These are phyloP conservation scores for Phaeodactylum tricornutum DNA, from an alignment of 108 stramenopile species.

Conservation along the genomic window DNA sequence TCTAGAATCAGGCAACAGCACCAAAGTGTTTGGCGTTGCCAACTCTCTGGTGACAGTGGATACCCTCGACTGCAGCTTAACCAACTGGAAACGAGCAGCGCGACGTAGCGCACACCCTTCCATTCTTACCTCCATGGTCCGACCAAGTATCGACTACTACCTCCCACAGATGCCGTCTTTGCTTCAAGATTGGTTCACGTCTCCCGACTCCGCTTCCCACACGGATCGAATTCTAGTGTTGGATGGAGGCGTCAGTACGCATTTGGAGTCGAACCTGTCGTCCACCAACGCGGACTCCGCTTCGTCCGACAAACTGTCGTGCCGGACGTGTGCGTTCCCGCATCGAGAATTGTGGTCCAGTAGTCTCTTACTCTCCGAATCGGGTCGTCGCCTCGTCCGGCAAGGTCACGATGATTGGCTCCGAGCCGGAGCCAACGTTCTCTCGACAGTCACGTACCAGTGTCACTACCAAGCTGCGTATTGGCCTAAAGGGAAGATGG, in stretches of 20 bases:
- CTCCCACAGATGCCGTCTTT: too few relatives aligned
- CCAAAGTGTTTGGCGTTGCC: too few relatives aligned
- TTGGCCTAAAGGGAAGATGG: background rate
- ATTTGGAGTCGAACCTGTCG: constrained; percentile 21
- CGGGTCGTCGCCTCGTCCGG: constrained; percentile 20
- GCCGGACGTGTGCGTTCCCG: too few relatives aligned
- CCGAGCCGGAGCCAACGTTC: constrained; percentile 29
- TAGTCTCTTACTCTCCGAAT: constrained; percentile 23
- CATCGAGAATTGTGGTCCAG: constrained; percentile 47
- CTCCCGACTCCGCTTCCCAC: too few relatives aligned
- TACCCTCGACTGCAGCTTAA: too few relatives aligned
- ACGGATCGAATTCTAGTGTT: constrained; percentile 30
- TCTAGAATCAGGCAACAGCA: too few relatives aligned
- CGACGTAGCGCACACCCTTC: too few relatives aligned
- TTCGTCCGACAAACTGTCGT: background rate
- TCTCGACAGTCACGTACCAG: constrained; percentile 60
- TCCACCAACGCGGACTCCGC: background rate
- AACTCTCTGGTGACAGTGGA: too few relatives aligned
- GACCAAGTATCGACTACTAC: too few relatives aligned
- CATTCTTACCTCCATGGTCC: too few relatives aligned
- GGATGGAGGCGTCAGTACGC: constrained; percentile 51
- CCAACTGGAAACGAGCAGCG: too few relatives aligned
- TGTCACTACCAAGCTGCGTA: constrained; percentile 24
- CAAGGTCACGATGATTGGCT: constrained; percentile 44
- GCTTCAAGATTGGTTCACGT: too few relatives aligned